phyloP scores from a whole-genome alignment of 805 yeast species.

The Teunomyces gatunensis region DNA sequence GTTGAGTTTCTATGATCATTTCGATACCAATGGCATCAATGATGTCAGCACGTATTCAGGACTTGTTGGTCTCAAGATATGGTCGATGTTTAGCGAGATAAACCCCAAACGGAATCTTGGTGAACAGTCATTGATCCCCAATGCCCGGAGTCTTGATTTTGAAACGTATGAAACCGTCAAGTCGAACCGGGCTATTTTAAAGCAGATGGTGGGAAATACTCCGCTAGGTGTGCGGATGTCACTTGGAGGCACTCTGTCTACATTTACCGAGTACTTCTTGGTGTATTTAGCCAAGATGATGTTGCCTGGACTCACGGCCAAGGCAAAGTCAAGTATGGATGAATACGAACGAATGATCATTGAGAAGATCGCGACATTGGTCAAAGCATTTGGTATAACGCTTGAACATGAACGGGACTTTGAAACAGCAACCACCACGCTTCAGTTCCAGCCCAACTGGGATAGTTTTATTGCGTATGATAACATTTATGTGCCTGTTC shows the following conservation, averaged over 20 bases:
- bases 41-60: slow-evolving; percentile 55
- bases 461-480: slow-evolving; percentile 30
- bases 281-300: slow-evolving; percentile 34
- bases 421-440: slow-evolving; percentile 25
- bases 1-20: slow-evolving; percentile 68
- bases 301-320: slow-evolving; percentile 27
- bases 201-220: slow-evolving; percentile 24
- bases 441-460: slow-evolving; percentile 36
- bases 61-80: slow-evolving; percentile 59
- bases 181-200: slow-evolving; percentile 31
- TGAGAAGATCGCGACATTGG: slow-evolving; percentile 35
- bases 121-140: slow-evolving; percentile 26
- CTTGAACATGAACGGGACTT: slow-evolving; percentile 37
- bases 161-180: slow-evolving; percentile 37
- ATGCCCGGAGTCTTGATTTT: slow-evolving; percentile 34
- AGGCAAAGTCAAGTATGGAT: slow-evolving; percentile 21
- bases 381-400: slow-evolving; percentile 38
- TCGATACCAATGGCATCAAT: slow-evolving; percentile 35
- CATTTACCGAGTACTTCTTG: slow-evolving; percentile 27
- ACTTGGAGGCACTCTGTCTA: slow-evolving; percentile 26
- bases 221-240: slow-evolving; percentile 27
- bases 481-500: slow-evolving; percentile 14
- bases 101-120: slow-evolving; percentile 26
- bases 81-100: slow-evolving; percentile 61
- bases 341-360: slow-evolving; percentile 30